These are phyloP conservation scores for Obelidium mucronatum DNA, from an alignment of 192 early-diverging fungal genomes.

Conservation along the genomic window DNA sequence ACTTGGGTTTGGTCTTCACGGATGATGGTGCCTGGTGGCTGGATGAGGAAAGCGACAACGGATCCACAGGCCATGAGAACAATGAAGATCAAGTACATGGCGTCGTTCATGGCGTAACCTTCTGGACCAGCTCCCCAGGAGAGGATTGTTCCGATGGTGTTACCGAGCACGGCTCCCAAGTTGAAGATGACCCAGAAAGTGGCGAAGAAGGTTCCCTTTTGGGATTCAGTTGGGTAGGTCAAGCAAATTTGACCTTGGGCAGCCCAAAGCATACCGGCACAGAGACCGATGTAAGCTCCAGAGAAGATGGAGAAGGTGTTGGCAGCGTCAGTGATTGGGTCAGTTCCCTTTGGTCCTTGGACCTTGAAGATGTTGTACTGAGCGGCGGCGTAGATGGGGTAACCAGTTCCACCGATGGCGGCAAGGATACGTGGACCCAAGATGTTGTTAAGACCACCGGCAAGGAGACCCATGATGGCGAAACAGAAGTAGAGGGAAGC, in stretches of 20 bases:
- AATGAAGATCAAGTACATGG: constrained; percentile 80
- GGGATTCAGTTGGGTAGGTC: constrained; percentile 82
- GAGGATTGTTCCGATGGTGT: constrained; percentile 73
- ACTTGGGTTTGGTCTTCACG: constrained; percentile 78
- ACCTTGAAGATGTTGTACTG: constrained; percentile 73
- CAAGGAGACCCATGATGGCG: constrained; percentile 77
- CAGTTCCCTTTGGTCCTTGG: constrained; percentile 49
- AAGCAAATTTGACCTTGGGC: constrained; percentile 80
- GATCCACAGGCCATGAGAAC: constrained; percentile 58
- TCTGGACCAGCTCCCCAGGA: constrained; percentile 62
- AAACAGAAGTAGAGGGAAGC: constrained; percentile 82
- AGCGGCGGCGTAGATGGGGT: constrained; percentile 82
- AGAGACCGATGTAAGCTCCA: constrained; percentile 83
- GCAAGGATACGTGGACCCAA: constrained; percentile 76
- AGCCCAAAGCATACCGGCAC: too few relatives aligned
- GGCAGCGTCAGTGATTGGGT: constrained; percentile 32
- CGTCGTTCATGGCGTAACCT: constrained; percentile 61
- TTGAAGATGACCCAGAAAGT: constrained; percentile 93
- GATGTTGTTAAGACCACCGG: constrained; percentile 81
- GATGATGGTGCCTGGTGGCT: constrained; percentile 69
- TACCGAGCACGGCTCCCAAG: constrained; percentile 80
- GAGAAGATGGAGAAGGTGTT: constrained; percentile 72
- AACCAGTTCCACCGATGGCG: constrained; percentile 69
- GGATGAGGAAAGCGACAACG: constrained; percentile 63
- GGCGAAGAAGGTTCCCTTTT: constrained; percentile 83